Conservation (phyloP, 1,284 basidiomycete species). For the Anthracocystis panici-leucophaei region DNA sequence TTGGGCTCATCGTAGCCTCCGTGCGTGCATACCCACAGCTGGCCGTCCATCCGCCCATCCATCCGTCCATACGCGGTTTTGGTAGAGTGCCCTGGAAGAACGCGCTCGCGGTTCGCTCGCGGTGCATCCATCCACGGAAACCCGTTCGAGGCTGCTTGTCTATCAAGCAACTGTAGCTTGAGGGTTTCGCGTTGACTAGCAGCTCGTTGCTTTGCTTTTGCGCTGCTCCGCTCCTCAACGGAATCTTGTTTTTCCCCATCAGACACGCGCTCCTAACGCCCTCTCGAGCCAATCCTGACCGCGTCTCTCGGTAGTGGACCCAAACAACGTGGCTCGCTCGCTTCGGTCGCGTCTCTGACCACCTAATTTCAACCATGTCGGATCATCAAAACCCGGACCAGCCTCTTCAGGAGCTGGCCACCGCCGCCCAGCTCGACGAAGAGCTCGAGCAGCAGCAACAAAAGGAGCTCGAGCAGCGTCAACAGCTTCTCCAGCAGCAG, state of each 20-base stretch:
- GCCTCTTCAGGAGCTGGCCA: constrained; percentile 53
- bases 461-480: constrained; percentile 43
- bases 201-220: neutral
- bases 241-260: neutral
- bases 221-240: neutral
- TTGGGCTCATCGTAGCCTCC: neutral
- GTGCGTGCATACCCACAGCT: neutral
- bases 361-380: constrained; percentile 26
- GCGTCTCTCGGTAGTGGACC: constrained; percentile 1
- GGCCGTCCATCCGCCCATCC: neutral
- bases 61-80: neutral
- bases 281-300: neutral
- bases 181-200: neutral
- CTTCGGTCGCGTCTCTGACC: neutral
- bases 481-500: constrained; percentile 43
- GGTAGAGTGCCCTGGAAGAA: neutral
- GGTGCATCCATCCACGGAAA: neutral
- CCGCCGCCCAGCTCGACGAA: constrained; percentile 50
- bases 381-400: constrained; percentile 47
- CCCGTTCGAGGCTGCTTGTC: neutral
- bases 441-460: constrained; percentile 48
- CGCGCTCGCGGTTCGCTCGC: neutral
- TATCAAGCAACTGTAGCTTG: neutral
- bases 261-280: neutral
- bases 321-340: too few relatives aligned